phyloP scores from a whole-genome alignment of 352 stramenopile genomes.

The Phytophthora agathidicida region DNA sequence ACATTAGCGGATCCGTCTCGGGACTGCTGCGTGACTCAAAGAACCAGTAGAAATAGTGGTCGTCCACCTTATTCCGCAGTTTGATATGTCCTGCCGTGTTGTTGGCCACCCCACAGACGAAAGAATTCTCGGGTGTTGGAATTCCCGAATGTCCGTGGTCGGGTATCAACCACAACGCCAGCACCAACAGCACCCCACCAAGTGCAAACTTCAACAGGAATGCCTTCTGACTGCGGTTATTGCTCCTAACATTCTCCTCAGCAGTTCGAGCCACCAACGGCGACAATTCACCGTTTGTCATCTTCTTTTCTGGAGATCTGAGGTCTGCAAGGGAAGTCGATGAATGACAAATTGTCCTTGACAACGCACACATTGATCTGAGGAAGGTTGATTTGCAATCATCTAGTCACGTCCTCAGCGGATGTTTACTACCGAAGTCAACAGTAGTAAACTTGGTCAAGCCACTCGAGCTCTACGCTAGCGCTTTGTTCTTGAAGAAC shows the following conservation, averaged over 20 bases:
- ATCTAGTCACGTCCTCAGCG: no score
- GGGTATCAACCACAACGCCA: slow-evolving; percentile 30
- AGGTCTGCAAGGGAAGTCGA: background rate
- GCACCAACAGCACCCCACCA: slow-evolving; percentile 11
- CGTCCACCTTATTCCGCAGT: slow-evolving; percentile 48
- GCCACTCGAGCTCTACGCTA: slow-evolving; percentile 17
- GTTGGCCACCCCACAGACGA: slow-evolving; percentile 34
- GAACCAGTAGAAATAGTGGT: slow-evolving; percentile 71
- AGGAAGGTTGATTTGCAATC: slow-evolving; percentile 27
- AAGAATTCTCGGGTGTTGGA: background rate
- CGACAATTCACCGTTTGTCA: slow-evolving; percentile 24
- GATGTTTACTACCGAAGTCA: no score
- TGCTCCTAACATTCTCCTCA: background rate
- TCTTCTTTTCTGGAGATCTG: background rate
- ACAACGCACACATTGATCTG: slow-evolving; percentile 9
- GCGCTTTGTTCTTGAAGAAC: slow-evolving; percentile 56
- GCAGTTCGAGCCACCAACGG: slow-evolving; percentile 19
- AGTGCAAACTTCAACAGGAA: slow-evolving; percentile 23
- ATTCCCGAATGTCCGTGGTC: slow-evolving; percentile 4
- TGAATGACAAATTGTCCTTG: slow-evolving; percentile 7
- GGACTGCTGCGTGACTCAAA: slow-evolving; percentile 50
- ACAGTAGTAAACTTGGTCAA: background rate
- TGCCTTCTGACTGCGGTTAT: slow-evolving; percentile 10
- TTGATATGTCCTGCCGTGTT: slow-evolving; percentile 53
- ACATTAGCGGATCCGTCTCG: slow-evolving; percentile 67